A percentile compares a stretch with the other conserved stretches of the same genome.
These are phyloP conservation scores for Pholiota molesta DNA, from an alignment of 768 basidiomycete genomes.

Conservation along the genomic window DNA sequence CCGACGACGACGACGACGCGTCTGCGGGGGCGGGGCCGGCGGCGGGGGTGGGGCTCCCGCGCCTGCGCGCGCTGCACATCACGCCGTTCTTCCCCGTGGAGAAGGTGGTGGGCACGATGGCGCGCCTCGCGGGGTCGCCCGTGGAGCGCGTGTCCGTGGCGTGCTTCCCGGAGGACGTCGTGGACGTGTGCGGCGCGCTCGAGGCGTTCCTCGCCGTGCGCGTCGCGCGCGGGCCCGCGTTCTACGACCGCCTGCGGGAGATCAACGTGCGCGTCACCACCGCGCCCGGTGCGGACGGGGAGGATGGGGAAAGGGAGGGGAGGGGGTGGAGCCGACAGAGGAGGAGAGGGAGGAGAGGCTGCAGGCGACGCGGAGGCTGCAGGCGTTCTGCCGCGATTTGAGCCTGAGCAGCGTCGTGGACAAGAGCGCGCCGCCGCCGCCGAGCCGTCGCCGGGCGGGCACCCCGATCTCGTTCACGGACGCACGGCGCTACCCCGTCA, in stretches of 20 bases:
- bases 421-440: background rate
- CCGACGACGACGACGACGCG: no score
- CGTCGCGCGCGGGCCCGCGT: slow-evolving; percentile 37
- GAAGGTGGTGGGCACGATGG: slow-evolving; percentile 59
- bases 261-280: slow-evolving; percentile 3
- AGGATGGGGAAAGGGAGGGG: background rate
- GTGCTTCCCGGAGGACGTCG: slow-evolving; percentile 64
- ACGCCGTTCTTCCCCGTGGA: slow-evolving; percentile 65
- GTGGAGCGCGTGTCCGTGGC: slow-evolving; percentile 60
- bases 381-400: slow-evolving; percentile 15
- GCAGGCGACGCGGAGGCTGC: background rate
- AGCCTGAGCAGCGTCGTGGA: slow-evolving; percentile 8
- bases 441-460: background rate
- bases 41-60: no score
- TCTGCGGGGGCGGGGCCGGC: no score
- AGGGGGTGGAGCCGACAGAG: background rate
- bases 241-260: slow-evolving; percentile 3
- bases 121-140: slow-evolving; percentile 59
- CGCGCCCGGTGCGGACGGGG: background rate
- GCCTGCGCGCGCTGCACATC: slow-evolving; percentile 59
- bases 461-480: slow-evolving; percentile 4
- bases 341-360: slow-evolving; percentile 5
- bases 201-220: slow-evolving; percentile 58
- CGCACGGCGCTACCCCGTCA: background rate
- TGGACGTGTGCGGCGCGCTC: slow-evolving; percentile 60